Percentiles rank a stretch among this genome's conserved stretches.
Conservation (phyloP, 2,329 filamentous ascomycete species). For the Chaetoscypha palmicola region DNA sequence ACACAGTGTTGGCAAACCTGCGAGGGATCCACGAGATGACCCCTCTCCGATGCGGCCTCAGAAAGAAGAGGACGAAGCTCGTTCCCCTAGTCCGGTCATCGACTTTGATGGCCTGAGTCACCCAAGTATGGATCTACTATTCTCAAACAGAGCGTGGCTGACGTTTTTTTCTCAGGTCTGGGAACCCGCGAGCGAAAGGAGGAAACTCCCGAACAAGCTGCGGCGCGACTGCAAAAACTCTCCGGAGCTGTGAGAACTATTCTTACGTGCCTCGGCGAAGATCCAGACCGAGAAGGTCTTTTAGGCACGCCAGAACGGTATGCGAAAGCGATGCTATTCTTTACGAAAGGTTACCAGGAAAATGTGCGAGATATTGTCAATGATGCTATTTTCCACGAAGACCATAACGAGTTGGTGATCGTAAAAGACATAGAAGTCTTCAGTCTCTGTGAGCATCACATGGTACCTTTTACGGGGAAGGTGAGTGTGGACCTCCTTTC, state of each 20-base stretch:
- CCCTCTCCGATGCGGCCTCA: slow-evolving; percentile 21
- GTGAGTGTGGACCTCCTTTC: slow-evolving; percentile 38
- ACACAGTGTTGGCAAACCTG: slow-evolving; percentile 53
- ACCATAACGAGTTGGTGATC: slow-evolving; percentile 95
- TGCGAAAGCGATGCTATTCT: slow-evolving; percentile 89
- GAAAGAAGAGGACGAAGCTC: slow-evolving; percentile 27
- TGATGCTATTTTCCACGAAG: slow-evolving; percentile 88
- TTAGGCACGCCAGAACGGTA: slow-evolving; percentile 74
- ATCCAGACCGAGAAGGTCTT: slow-evolving; percentile 58
- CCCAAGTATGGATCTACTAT: slow-evolving; percentile 48
- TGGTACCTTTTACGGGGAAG: slow-evolving; percentile 95
- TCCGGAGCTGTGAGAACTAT: slow-evolving; percentile 57
- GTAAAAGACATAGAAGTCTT: slow-evolving; percentile 97
- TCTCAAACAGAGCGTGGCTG: too few species aligned
- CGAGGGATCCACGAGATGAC: slow-evolving; percentile 53
- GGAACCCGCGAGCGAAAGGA: slow-evolving; percentile 59
- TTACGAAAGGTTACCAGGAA: slow-evolving; percentile 95
- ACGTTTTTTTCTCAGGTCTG: slow-evolving; percentile 35
- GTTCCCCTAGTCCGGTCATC: slow-evolving; percentile 50
- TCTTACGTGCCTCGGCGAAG: slow-evolving; percentile 62
- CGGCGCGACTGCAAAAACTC: slow-evolving; percentile 49
- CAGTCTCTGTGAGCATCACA: slow-evolving; percentile 91
- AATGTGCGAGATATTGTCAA: slow-evolving; percentile 90
- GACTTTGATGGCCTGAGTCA: slow-evolving; percentile 56
- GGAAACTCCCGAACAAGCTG: slow-evolving; percentile 46